These are phyloP conservation scores for Colletotrichum plurivorum DNA, from an alignment of 2,329 filamentous ascomycete species.

Conservation along the genomic window DNA sequence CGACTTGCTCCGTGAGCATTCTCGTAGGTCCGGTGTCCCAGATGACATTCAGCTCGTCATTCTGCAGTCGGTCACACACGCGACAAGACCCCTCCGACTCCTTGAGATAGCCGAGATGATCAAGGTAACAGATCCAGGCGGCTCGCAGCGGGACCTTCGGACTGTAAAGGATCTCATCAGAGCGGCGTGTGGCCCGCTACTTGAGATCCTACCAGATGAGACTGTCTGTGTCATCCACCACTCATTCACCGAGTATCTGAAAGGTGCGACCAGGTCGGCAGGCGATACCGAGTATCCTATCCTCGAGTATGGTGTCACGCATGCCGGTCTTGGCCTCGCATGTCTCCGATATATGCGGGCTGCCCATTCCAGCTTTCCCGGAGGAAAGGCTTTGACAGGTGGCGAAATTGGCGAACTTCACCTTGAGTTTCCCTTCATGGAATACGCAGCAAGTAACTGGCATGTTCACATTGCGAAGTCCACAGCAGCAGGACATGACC, in stretches of 20 bases:
- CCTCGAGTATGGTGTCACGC: conserved; percentile 41
- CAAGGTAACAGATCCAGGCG: conserved; percentile 38
- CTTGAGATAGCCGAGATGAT: conserved; percentile 56
- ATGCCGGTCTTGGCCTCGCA: conserved; percentile 42
- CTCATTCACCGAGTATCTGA: conserved; percentile 63
- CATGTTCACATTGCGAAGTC: conserved; percentile 45
- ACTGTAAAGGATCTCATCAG: conserved; percentile 55
- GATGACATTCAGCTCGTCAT: conserved; percentile 54
- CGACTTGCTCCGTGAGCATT: conserved; percentile 55
- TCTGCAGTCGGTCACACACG: conserved; percentile 58
- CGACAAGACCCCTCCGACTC: conserved; percentile 56
- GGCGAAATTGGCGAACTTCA: conserved; percentile 12
- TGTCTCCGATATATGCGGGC: conserved; percentile 43
- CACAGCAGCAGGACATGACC: conserved; percentile 40
- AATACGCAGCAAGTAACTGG: conserved; percentile 51
- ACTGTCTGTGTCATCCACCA: conserved; percentile 61
- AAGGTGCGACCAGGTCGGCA: conserved; percentile 40
- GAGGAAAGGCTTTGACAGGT: neutral
- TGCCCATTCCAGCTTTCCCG: conserved; percentile 27
- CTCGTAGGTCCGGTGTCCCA: conserved; percentile 49
- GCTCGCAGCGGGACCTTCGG: conserved; percentile 40
- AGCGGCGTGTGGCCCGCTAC: conserved; percentile 56
- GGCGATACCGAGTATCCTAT: conserved; percentile 40
- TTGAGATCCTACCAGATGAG: conserved; percentile 61
- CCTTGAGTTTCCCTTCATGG: conserved; percentile 46